These are phyloP conservation scores for Claviceps sorghi DNA, from an alignment of 2,329 filamentous ascomycete genomes.

Conservation along the genomic window DNA sequence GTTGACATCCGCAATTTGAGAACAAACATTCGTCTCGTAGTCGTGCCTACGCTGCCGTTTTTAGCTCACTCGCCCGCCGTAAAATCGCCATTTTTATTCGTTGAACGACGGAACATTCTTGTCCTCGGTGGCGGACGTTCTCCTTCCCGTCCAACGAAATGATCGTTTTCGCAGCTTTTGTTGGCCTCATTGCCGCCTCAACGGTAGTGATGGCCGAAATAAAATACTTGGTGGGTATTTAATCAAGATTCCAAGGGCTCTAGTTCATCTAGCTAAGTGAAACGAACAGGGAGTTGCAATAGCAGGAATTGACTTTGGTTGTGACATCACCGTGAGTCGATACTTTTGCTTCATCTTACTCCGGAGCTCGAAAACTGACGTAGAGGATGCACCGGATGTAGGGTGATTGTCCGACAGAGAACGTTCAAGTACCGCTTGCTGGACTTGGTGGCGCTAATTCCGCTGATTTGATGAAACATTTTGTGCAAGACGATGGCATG, in stretches of 20 bases:
- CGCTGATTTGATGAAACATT: conserved; percentile 41
- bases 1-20: not conserved
- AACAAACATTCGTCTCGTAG: not conserved
- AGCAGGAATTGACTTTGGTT: conserved; percentile 34
- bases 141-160: not conserved
- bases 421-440: conserved; percentile 21
- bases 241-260: not conserved
- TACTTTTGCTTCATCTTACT: not conserved
- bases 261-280: not conserved
- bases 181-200: not conserved
- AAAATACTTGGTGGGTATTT: conserved; percentile 7
- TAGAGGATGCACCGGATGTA: conserved; percentile 7
- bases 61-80: not conserved
- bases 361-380: not conserved
- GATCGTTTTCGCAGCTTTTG: not conserved
- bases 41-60: not conserved
- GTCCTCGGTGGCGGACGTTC: not conserved
- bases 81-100: not conserved
- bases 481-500: conserved; percentile 33
- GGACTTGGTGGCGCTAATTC: conserved; percentile 22
- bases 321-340: conserved; percentile 26
- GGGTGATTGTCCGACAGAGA: conserved; percentile 24
- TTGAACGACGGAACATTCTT: not conserved
- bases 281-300: conserved; percentile 25
- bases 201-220: not conserved